Conservation (phyloP, 73 alveolate species). For the Uronychia binucleata region DNA sequence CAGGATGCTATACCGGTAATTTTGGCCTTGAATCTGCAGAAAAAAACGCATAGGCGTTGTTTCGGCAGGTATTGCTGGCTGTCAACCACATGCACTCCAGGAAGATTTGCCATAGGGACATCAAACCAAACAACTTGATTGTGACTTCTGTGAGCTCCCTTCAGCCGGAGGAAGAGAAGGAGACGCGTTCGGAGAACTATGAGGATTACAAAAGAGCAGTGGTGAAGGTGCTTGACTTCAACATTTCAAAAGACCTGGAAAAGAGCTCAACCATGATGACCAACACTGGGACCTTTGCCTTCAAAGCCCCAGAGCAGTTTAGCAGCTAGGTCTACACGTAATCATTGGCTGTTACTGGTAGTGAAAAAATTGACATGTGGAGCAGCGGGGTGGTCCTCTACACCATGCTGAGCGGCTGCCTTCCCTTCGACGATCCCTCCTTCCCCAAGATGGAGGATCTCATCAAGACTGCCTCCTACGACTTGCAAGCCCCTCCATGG, state of each 20-base stretch:
- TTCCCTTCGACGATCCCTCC: conserved; percentile 79
- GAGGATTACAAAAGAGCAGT: conserved; percentile 30
- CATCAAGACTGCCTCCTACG: background rate
- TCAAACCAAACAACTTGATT: conserved; percentile 65
- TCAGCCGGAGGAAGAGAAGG: conserved; percentile 30
- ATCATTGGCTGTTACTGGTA: too few relatives aligned
- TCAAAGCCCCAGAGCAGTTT: conserved; percentile 47
- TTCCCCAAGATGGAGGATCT: background rate
- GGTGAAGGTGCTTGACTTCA: background rate
- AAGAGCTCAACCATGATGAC: conserved; percentile 34
- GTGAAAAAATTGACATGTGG: conserved; percentile 77
- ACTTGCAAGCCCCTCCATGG: background rate
- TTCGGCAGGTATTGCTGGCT: conserved; percentile 57
- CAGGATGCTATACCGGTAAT: conserved; percentile 15
- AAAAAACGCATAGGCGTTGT: conserved; percentile 42
- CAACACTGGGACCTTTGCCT: conserved; percentile 48
- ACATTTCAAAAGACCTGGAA: conserved; percentile 36
- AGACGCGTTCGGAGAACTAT: too few relatives aligned
- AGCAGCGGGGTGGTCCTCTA: conserved; percentile 87
- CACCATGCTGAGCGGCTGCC: conserved; percentile 88
- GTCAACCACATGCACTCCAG: conserved; percentile 65
- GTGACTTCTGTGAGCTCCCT: conserved; percentile 42
- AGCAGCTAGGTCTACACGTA: too few relatives aligned
- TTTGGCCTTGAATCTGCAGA: too few relatives aligned
- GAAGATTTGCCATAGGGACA: conserved; percentile 71